Base-by-base conservation (phyloP, 805 yeast genomes). In the Metschnikowia amazonensis region DNA sequence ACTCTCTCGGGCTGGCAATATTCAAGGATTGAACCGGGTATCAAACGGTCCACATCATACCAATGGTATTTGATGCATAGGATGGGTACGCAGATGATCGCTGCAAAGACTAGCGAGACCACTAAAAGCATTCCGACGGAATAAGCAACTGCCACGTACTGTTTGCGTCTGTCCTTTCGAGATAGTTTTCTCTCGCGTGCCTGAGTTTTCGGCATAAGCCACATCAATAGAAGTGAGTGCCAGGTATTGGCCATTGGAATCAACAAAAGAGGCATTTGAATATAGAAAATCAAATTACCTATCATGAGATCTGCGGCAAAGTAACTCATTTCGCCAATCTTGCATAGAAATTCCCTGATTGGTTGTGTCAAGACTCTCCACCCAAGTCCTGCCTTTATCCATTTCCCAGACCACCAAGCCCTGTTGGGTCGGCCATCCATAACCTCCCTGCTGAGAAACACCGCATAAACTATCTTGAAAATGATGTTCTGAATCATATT, bases 391-490 rank as follows among this genome's bases (percentile, higher is more conserved):
- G 82, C 72, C 11, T 72, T 73, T 38, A 75, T 57, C 92, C 92
- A 85, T 45, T 74, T 78, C 0, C 90, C 89, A 9, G 87, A 76
- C 89, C 72, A 67, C 70, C 70, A 67, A 2, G 90, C 83, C 30
- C 76, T 60, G 55, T 83, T 86, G 0, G 86, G 65, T 36, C 69
- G 74, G 50, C 77, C 84, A 51, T 75, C 79, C 46, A 72, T 76
- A 53, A 75, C 75, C 56, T 88, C 96, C 39, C 84, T 72, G 6
- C 86, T 76, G 33, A 86, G 60, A 4, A 82, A 51, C 0, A 78
- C 37, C 1, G 77, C 67, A 0, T 80, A 76, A 3, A 80, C 44
- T 1, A 74, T 40, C 45, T 78, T 79, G 58, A 84, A 77, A 4
- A 85, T n/a, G 44, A 80, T 62, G 18, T 76, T 69, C 49, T 88